These are phyloP conservation scores for Coemansia sp. DNA, from an alignment of 192 early-diverging fungal species.

Conservation along the genomic window DNA sequence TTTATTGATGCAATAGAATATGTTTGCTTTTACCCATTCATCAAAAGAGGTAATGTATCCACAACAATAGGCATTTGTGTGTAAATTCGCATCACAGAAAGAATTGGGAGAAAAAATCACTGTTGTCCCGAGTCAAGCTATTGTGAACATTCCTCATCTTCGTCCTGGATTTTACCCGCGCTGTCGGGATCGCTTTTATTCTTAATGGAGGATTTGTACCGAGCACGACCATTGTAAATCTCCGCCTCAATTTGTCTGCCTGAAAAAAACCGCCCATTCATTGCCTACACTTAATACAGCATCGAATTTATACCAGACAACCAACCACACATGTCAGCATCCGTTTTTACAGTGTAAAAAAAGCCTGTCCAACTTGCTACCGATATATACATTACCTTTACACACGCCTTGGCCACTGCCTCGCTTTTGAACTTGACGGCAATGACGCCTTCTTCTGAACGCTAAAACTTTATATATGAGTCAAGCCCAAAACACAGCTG, in stretches of 20 bases:
- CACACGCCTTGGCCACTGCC: conserved; percentile 76
- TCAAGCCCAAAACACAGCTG: no score
- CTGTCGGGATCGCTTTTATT: conserved; percentile 12
- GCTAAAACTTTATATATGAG: conserved; percentile 43
- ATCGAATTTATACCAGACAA: background rate
- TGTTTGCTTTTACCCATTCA: background rate
- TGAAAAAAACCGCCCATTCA: conserved; percentile 91
- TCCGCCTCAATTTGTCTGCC: conserved; percentile 76
- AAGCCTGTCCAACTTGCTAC: background rate
- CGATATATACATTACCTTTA: conserved; percentile 62
- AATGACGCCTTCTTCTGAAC: conserved; percentile 79
- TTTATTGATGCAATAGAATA: no score
- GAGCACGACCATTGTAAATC: conserved; percentile 80
- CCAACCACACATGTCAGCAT: background rate
- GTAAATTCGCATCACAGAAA: background rate
- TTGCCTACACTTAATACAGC: conserved; percentile 55
- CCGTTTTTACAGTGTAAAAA: background rate
- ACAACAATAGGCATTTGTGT: background rate
- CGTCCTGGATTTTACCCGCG: background rate
- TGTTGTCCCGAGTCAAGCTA: conserved; percentile 74
- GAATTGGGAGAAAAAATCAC: background rate
- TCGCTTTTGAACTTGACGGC: conserved; percentile 86
- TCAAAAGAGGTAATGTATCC: background rate
- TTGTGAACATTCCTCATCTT: conserved; percentile 73
- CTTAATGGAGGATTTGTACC: conserved; percentile 64